Conservation (phyloP, 148 eudicot species). For the Cornus controversa region DNA sequence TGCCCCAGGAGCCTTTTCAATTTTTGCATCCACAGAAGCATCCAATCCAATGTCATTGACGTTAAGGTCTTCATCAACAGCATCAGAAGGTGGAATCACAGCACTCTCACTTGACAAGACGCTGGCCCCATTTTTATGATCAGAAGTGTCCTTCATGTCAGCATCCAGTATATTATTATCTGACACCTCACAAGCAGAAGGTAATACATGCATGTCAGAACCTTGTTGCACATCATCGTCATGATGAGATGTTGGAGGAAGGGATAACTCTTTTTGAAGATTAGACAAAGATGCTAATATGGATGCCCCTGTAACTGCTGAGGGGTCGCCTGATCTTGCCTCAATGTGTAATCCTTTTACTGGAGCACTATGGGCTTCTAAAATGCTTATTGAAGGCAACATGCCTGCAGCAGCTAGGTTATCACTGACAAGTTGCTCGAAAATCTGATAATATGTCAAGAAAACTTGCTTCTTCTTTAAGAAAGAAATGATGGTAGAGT, state of each 20-base stretch:
- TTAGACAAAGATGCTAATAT: constrained; percentile 55
- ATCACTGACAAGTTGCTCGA: constrained; percentile 56
- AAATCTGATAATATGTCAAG: constrained; percentile 64
- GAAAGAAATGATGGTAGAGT: constrained; percentile 8
- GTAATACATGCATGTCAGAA: constrained; percentile 34
- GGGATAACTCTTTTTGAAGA: constrained; percentile 41
- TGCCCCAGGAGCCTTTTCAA: constrained; percentile 29
- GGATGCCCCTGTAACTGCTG: constrained; percentile 80
- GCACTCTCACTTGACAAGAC: constrained; percentile 41
- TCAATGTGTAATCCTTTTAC: constrained; percentile 46
- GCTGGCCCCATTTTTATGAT: constrained; percentile 38
- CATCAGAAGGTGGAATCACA: constrained; percentile 26
- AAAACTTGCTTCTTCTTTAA: constrained; percentile 51
- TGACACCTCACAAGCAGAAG: constrained; percentile 45
- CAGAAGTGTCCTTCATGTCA: constrained; percentile 58
- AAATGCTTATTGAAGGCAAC: constrained; percentile 56
- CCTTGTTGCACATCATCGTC: constrained; percentile 47
- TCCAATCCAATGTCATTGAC: constrained; percentile 33
- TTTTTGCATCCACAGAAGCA: constrained; percentile 39
- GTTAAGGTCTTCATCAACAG: constrained; percentile 37
- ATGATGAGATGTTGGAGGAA: constrained; percentile 49
- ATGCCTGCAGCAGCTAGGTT: constrained; percentile 41
- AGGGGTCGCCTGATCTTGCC: constrained; percentile 62
- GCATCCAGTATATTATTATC: constrained; percentile 48
- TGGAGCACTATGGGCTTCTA: constrained; percentile 69